Base-by-base conservation (phyloP, 768 basidiomycete genomes). In the Leccinellum albellum region DNA sequence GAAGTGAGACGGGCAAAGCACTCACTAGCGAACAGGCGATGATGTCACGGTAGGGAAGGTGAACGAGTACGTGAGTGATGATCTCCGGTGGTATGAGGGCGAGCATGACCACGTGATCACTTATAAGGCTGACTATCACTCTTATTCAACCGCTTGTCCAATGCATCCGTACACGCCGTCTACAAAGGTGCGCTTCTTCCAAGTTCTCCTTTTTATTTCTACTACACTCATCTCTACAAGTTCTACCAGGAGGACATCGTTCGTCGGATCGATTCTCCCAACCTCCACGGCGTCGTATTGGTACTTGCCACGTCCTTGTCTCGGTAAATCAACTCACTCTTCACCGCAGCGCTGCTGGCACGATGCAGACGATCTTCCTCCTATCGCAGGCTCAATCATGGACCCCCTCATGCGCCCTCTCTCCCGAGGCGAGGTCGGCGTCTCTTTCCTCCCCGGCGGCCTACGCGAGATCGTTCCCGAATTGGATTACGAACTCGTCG, bases 271-370 rank as follows among this genome's bases (percentile, higher is more conserved):
- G 68, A 63, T 9, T 62, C 75, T 31, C 75, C 81, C 1, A 67
- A 70, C 51, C 68, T 75, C 26, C 74, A 79, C 63, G 89, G 83
- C 28, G 77, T 89, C 60, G 85, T 93, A 50, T 70, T 91, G 73
- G 91, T 90, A 50, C 29, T 3, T 2, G 12, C 28, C 14, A 14
- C 20, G 20, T 14, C 31, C n/a, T 32, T 21, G 6, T 21, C 6
- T 50, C 29, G 52, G 31, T 35, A 37, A n/a, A 42, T 50, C 40
- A 28, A 35, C 61, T 60, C 56, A 67, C 49, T 33, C 4, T 7
- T 51, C 44, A n/a, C 37, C 51, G 9, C 67, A 94, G 92, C 83
- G 90, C 73, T 91, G 87, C 65, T 94, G 92, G 93, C 87, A 91
- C 60, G 91, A 94, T 69, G 84, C 86, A 10, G 91, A 94, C 61